A percentile compares a stretch with the other conserved stretches of the same genome.
Evolutionary conservation across 1,284 basidiomycete species (phyloP).

Genomic region (Amylostereum areolatum): DNA sequence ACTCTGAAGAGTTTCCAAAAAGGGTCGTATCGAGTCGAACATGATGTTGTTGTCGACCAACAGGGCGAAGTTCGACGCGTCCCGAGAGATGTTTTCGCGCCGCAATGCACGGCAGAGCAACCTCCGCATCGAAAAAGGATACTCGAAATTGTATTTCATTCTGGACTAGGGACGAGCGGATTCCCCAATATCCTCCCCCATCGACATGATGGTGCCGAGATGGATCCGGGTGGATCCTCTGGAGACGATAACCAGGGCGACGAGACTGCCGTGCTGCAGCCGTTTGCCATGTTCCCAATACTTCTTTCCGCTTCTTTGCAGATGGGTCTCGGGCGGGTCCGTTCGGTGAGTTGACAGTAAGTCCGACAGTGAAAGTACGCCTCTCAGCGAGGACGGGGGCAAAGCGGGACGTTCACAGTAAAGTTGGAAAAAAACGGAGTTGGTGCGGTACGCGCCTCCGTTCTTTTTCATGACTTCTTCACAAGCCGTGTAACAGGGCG

Average conservation of each 20-base stretch:
- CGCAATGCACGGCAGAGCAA: constrained; percentile 22
- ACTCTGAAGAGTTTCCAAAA: constrained; percentile 22
- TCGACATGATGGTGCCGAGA: constrained; percentile 20
- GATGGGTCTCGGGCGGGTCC: constrained; percentile 17
- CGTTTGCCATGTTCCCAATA: constrained; percentile 25
- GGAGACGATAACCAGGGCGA: constrained; percentile 20
- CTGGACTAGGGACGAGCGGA: constrained; percentile 15
- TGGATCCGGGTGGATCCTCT: constrained; percentile 13
- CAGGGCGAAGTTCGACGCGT: constrained; percentile 15
- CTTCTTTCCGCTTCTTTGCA: constrained; percentile 11
- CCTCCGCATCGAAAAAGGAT: constrained; percentile 24
- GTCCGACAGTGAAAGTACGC: constrained; percentile 17
- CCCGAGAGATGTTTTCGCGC: constrained; percentile 14
- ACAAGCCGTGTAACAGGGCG: constrained; percentile 16
- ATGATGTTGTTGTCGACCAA: constrained; percentile 24
- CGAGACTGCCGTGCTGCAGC: constrained; percentile 20
- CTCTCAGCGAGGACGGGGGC: constrained; percentile 16
- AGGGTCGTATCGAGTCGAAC: constrained; percentile 24
- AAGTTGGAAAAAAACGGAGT: constrained; percentile 24
- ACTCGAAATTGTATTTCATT: constrained; percentile 18
- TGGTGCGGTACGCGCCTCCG: constrained; percentile 26
- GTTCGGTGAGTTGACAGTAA: constrained; percentile 21
- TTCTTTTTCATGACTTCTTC: constrained; percentile 17
- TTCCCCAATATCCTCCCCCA: constrained; percentile 18
- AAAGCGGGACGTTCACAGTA: constrained; percentile 23